phyloP scores from a whole-genome alignment of 1,284 basidiomycete genomes.

The Wallemia ichthyophaga region DNA sequence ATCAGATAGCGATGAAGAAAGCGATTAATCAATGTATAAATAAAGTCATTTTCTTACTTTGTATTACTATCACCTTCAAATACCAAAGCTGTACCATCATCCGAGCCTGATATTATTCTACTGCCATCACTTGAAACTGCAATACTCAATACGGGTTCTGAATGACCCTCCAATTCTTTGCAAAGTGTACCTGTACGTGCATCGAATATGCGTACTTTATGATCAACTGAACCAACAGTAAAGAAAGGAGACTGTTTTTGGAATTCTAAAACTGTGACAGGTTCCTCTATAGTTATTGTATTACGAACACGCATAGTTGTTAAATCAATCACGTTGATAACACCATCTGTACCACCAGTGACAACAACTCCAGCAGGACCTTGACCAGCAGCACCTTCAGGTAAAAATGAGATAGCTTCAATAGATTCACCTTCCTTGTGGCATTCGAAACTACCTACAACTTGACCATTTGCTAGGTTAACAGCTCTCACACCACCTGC shows the following conservation, averaged over 20 bases:
- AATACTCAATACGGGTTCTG: conserved; percentile 44
- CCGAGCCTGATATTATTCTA: neutral
- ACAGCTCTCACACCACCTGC: conserved; percentile 56
- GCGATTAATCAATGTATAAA: neutral
- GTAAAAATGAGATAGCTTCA: conserved; percentile 66
- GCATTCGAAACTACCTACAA: conserved; percentile 47
- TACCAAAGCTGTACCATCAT: neutral
- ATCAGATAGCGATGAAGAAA: neutral
- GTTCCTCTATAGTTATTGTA: conserved; percentile 35
- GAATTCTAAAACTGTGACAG: conserved; percentile 4
- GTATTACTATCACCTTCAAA: neutral
- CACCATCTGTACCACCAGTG: conserved; percentile 76
- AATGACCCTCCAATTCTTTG: conserved; percentile 55
- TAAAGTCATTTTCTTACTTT: neutral
- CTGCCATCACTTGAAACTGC: conserved; percentile 20
- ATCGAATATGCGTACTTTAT: conserved; percentile 70
- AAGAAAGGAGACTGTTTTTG: conserved; percentile 18
- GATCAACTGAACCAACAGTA: conserved; percentile 59
- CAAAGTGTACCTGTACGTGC: conserved; percentile 49
- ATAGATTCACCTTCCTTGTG: conserved; percentile 70
- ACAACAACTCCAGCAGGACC: conserved; percentile 38
- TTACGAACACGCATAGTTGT: conserved; percentile 47
- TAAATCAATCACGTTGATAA: conserved; percentile 78
- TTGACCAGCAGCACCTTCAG: conserved; percentile 20
- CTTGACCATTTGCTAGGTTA: conserved; percentile 54